Evolutionary conservation across 2,329 filamentous ascomycete genomes (phyloP).

Genomic region (Ramularia collo-cygni): DNA sequence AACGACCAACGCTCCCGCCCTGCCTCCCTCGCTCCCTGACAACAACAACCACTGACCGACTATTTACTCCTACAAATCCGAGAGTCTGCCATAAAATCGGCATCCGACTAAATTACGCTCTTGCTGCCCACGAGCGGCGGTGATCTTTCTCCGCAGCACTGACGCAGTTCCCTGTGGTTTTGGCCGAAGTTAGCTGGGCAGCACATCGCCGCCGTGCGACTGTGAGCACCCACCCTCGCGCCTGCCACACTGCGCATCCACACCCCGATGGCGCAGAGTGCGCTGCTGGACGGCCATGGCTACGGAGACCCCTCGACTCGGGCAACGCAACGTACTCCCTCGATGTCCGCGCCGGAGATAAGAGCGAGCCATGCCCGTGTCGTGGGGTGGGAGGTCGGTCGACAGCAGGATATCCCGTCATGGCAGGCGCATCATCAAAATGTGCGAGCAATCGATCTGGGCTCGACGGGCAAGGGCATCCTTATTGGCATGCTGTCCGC

Average conservation of each 20-base stretch:
- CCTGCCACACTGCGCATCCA: constrained; percentile 6
- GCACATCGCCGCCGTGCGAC: constrained; percentile 17
- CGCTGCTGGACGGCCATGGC: constrained; percentile 15
- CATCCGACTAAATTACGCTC: no score
- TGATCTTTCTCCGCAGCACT: no score
- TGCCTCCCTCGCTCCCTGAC: no score
- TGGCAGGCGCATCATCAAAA: constrained; percentile 8
- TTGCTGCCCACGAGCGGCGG: no score
- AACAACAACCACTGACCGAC: no score
- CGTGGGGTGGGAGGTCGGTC: background rate
- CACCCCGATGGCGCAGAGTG: constrained; percentile 22
- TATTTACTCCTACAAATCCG: no score
- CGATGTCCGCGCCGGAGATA: constrained; percentile 9
- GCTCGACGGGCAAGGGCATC: constrained; percentile 60
- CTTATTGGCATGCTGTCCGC: constrained; percentile 92
- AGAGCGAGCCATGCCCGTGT: constrained; percentile 2
- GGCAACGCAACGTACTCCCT: constrained; percentile 11
- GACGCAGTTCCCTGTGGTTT: no score
- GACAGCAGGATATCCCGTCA: constrained; percentile 5
- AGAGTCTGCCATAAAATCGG: no score
- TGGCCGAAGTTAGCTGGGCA: constrained; percentile 2
- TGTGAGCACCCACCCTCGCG: constrained; percentile 3
- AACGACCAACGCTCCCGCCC: no score
- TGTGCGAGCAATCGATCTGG: constrained; percentile 16
- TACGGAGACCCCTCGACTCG: constrained; percentile 10